Base-by-base conservation (phyloP, 176 grass and related monocot species). In the Echinochloa phyllopogon region DNA sequence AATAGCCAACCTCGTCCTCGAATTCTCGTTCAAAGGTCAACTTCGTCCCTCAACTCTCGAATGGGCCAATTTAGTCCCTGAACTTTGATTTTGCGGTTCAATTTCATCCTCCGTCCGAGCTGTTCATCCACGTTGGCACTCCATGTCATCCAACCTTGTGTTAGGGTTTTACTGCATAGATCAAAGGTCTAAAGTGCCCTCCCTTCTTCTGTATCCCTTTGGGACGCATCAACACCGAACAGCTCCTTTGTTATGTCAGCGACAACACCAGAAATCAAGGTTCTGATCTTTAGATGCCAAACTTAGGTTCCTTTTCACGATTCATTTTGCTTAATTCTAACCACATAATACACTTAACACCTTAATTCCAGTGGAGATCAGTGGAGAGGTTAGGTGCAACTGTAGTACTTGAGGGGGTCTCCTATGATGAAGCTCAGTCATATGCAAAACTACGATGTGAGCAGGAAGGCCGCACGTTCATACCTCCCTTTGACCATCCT, bases 201-300 rank as follows among this genome's bases (percentile, higher is more conserved):
- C 29, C 29, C 29, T 2, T 33, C 29, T 33, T 33, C 29, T 33
- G 29, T 33, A n/a, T n/a, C n/a, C n/a, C n/a, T n/a, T n/a, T n/a
- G n/a, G n/a, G n/a, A n/a, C n/a, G n/a, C n/a, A n/a, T n/a, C n/a
- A n/a, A n/a, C n/a, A n/a, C n/a, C n/a, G n/a, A n/a, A n/a, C n/a
- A n/a, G n/a, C n/a, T n/a, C n/a, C n/a, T n/a, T 99, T 16, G 94
- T 99, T 64, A 99, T 99, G 96, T 94, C 96, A 0, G 90, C 94
- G n/a, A 99, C 96, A 63, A 99, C 96, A 41, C 94, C 96, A 25
- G 96, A 99, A 90, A 99, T 99, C 68, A 99, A 99, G 93, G 96
- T 98, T 74, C 70, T 80, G 4, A 36, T 71, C 14, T 51, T 37
- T 64, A 17, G 8, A 77, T 77, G 33, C 38, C 29, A 66, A 57